Conservation (phyloP, 176 grass and related monocot species). For the Aegilops tauschii region DNA sequence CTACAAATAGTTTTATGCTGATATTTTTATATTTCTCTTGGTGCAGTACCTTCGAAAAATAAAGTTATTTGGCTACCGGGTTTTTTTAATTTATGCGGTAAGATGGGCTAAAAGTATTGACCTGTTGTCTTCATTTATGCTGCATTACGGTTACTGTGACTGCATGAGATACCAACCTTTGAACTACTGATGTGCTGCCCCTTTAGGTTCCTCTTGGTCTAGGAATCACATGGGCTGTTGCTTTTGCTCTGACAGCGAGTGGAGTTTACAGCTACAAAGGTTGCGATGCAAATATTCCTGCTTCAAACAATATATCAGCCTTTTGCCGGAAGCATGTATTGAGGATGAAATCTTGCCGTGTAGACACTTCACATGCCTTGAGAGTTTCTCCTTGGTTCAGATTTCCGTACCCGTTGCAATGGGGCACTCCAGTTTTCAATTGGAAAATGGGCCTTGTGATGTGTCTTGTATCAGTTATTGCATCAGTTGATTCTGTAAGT, state of each 20-base stretch:
- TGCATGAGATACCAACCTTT: conserved; percentile 22
- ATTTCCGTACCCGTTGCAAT: conserved; percentile 92
- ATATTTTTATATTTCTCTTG: conserved; percentile 34
- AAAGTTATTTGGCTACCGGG: conserved; percentile 83
- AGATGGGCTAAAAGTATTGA: conserved; percentile 1
- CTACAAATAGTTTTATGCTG: background rate
- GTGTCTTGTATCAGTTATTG: conserved; percentile 87
- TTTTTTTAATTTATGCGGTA: conserved; percentile 96
- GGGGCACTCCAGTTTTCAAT: conserved; percentile 91
- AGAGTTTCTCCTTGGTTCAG: conserved; percentile 93
- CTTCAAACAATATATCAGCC: conserved; percentile 78
- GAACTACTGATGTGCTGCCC: conserved; percentile 10
- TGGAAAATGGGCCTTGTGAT: conserved; percentile 95
- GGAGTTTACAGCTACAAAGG: conserved; percentile 86
- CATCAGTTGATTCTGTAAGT: conserved; percentile 95
- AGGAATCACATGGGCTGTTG: conserved; percentile 89
- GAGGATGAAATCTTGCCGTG: conserved; percentile 87
- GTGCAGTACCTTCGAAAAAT: conserved; percentile 94
- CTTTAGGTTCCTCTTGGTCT: conserved; percentile 83
- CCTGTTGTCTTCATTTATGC: conserved; percentile 7
- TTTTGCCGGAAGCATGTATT: conserved; percentile 85
- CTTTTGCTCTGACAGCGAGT: conserved; percentile 83
- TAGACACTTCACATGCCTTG: conserved; percentile 79
- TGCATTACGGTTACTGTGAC: background rate
- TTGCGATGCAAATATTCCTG: conserved; percentile 78